These are phyloP conservation scores for Arxiozyma bovina DNA, from an alignment of 1,139 yeast genomes.

Conservation along the genomic window DNA sequence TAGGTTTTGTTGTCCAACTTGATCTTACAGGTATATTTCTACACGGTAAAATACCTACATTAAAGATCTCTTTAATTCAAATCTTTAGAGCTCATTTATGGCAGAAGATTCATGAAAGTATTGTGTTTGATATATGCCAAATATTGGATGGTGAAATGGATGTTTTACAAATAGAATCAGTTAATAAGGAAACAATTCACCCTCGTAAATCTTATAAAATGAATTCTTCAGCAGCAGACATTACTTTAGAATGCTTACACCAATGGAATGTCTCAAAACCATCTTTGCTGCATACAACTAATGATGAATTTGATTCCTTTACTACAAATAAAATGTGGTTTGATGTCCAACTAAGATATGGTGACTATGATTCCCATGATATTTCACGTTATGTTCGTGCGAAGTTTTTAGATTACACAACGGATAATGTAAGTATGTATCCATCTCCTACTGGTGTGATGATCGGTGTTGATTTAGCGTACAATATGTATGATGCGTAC, in stretches of 20 bases:
- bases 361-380: slow-evolving; percentile 97
- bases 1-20: slow-evolving; percentile 91
- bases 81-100: slow-evolving; percentile 96
- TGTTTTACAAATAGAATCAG: slow-evolving; percentile 72
- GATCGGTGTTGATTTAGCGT: slow-evolving; percentile 87
- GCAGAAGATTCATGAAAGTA: slow-evolving; percentile 97
- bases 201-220: slow-evolving; percentile 96
- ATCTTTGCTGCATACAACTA: slow-evolving; percentile 58
- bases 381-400: slow-evolving; percentile 91
- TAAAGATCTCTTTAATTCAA: slow-evolving; percentile 90
- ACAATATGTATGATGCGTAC: slow-evolving; percentile 91
- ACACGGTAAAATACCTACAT: slow-evolving; percentile 96
- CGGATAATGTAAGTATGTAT: slow-evolving; percentile 75
- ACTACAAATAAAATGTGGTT: slow-evolving; percentile 72
- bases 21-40: slow-evolving; percentile 94
- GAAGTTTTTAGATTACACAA: slow-evolving; percentile 84
- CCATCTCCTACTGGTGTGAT: slow-evolving; percentile 92
- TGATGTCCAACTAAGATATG: slow-evolving; percentile 90
- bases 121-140: slow-evolving; percentile 88
- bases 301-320: slow-evolving; percentile 43
- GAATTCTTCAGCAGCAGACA: slow-evolving; percentile 93
- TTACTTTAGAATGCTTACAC: slow-evolving; percentile 64
- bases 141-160: slow-evolving; percentile 84
- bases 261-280: slow-evolving; percentile 86
- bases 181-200: slow-evolving; percentile 86